Evolutionary conservation across 306 rosid genomes (phyloP).

Genomic region (Prunus padus): DNA sequence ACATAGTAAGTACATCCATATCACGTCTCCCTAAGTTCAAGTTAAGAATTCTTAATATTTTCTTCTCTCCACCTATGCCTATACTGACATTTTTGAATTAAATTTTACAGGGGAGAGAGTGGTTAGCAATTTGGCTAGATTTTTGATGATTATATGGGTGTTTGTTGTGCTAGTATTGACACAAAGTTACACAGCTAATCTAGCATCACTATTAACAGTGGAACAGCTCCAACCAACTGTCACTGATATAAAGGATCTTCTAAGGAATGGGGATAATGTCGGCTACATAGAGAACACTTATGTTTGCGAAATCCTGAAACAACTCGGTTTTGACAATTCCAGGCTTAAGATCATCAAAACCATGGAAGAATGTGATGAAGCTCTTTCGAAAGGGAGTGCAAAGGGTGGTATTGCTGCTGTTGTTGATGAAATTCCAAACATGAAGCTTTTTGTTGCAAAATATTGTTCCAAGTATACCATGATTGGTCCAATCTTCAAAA

Average conservation of each 20-base stretch:
- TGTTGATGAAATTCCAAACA: conserved; percentile 32
- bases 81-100: too few relatives aligned
- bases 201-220: conserved; percentile 58
- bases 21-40: not conserved
- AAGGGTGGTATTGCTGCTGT: conserved; percentile 43
- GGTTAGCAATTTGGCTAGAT: conserved; percentile 55
- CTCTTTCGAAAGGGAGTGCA: conserved; percentile 27
- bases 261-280: conserved; percentile 35
- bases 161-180: conserved; percentile 57
- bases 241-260: conserved; percentile 34
- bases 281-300: conserved; percentile 52
- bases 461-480: conserved; percentile 39
- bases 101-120: conserved; percentile 47
- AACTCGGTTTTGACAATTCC: conserved; percentile 32
- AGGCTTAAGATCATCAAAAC: conserved; percentile 23
- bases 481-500: conserved; percentile 24
- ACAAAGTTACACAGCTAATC: conserved; percentile 66
- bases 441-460: conserved; percentile 25
- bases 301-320: conserved; percentile 30
- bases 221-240: conserved; percentile 44
- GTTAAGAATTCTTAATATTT: too few relatives aligned
- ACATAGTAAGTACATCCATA: conserved; percentile 15
- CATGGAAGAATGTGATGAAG: conserved; percentile 9
- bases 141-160: conserved; percentile 63
- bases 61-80: too few relatives aligned